These are phyloP conservation scores for Coemansia sp. DNA, from an alignment of 192 early-diverging fungal species.

Conservation along the genomic window DNA sequence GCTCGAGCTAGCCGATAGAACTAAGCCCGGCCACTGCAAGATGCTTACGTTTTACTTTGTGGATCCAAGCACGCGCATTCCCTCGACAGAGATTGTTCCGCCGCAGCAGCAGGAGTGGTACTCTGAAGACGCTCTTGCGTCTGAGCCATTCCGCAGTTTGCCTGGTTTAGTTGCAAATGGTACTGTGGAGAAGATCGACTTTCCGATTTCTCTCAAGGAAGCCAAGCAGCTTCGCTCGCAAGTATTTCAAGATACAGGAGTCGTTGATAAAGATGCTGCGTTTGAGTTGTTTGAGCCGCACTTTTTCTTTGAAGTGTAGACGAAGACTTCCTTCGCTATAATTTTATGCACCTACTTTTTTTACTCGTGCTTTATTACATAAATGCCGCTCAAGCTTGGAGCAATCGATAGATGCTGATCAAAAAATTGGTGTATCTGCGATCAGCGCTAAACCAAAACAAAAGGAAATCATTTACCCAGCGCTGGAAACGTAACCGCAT, in stretches of 20 bases:
- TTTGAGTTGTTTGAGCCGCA: neutral
- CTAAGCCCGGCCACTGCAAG: constrained; percentile 60
- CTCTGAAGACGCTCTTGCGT: neutral
- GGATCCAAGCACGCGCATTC: constrained; percentile 50
- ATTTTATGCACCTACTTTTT: too few relatives aligned
- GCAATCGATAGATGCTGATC: too few relatives aligned
- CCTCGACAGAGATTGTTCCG: constrained; percentile 57
- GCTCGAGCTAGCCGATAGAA: constrained; percentile 56
- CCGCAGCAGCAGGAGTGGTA: constrained; percentile 58
- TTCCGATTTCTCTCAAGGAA: constrained; percentile 40
- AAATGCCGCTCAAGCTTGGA: too few relatives aligned
- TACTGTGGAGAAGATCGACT: constrained; percentile 19
- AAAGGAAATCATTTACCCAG: too few relatives aligned
- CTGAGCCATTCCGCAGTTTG: constrained; percentile 7
- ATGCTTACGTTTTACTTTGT: constrained; percentile 69
- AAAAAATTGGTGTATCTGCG: too few relatives aligned
- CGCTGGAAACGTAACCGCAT: too few relatives aligned
- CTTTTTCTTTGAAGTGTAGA: neutral
- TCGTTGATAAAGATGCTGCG: too few relatives aligned
- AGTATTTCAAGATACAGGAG: neutral
- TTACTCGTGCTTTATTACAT: too few relatives aligned
- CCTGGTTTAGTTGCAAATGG: constrained; percentile 18
- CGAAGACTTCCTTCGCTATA: neutral
- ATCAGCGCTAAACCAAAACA: too few relatives aligned
- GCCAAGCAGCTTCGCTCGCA: constrained; percentile 39